Evolutionary conservation across 148 eudicot species (phyloP), one percentile per base, ranked within the genome.

Genomic region (Spergularia bocconei): DNA sequence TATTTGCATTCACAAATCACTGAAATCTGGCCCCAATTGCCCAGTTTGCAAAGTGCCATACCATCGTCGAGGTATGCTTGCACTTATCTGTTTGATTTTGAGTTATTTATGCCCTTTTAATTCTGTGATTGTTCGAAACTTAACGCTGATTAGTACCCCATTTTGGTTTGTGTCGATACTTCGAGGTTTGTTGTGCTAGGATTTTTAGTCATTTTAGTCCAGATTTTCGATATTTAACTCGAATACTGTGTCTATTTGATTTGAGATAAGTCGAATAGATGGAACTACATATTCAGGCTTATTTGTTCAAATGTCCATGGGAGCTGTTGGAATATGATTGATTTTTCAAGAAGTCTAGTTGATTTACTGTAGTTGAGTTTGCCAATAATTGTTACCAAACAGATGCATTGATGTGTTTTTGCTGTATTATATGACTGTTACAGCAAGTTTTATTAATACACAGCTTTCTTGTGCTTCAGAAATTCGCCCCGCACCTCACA

Each of bases 401-500:
- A 17, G 59, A 23, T 16, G 41, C 52, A 15, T 39, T n/a, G 21
- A 29, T 53, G 2, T 67, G 71, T 23, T 54, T 70, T 33, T 14
- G 47, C 8, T 36, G 25, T 56, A 9, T 36, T 0, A 21, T 62
- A 61, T 47, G 25, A 69, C 21, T 54, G 62, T 6, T 47, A 13
- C 39, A 71, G 38, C 14, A 51, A 51, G 36, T 60, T 25, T n/a
- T 41, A 25, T 50, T 75, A 23, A 75, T 75, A 55, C 20, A 57
- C 33, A 54, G 47, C 11, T 52, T 70, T 61, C 17, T 2, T 51
- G 11, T 63, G 21, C 44, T 75, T 71, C 84, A 95, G 99, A 95
- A 87, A 84, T 95, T 75, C 92, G 97, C 5, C 97, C 94, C 52
- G 94, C 97, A 79, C 99, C 97, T 54, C 99, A 95, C 75, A 95